Base-by-base conservation (phyloP, 805 yeast genomes). In the Spathaspora arborariae region DNA sequence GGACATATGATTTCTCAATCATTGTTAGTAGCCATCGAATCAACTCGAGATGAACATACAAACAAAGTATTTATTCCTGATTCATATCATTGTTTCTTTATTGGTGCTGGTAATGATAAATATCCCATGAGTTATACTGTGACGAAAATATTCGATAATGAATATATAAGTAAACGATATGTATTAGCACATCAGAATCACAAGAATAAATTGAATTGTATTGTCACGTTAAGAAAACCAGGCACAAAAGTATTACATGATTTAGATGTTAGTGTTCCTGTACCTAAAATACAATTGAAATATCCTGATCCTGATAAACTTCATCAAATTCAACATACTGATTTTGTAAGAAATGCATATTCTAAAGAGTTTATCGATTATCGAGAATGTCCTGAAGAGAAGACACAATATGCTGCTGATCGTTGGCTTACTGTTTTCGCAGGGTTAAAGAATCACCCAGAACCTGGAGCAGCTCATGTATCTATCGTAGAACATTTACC, bases 1-100 rank as follows among this genome's bases (percentile, higher is more conserved):
- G 90, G 91, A 8, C 80, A 82, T 16, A 65, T 80, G 38, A 80
- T 82, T 15, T 86, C 87, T 0, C 90, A 84, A 54, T 68, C 88
- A 2, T 62, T 84, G 3, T 60, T 76, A 48, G 88, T 87, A 5
- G 82, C 85, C 2, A 65, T 82, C 27, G 69, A 74, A 42, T 75
- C 81, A 6, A 64, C 73, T 1, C 67, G 60, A 9, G 52, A 52
- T 30, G 48, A 50, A 20, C 16, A 10, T 2, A 47, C 48, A 4
- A 30, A 40, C 11, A 45, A 44, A 15, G 49, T 46, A 5, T 60
- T 56, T 26, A 69, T 80, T 5, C 89, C 90, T 1, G 73, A 77
- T 27, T 77, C 88, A 9, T 64, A 82, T 46, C 90, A 84, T 57
- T 74, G 82, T 15, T 81, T 79, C 58, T 85, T 85, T 55, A 58